Conservation (phyloP, 768 basidiomycete genomes). For the Candolleomyces eurysporus region DNA sequence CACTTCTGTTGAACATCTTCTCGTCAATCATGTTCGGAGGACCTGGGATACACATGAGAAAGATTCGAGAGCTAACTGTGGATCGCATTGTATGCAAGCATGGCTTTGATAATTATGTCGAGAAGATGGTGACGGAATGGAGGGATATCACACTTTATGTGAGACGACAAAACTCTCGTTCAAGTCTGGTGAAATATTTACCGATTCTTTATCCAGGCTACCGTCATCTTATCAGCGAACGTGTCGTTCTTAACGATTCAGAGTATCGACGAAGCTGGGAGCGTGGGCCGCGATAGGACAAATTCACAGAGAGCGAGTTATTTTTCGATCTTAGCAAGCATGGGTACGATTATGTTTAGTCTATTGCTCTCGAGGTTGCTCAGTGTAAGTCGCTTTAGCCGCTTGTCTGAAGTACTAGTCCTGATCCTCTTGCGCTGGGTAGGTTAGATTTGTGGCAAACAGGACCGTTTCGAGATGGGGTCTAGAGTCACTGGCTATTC, state of each 20-base stretch:
- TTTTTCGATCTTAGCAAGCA: conserved; percentile 12
- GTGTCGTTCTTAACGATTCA: conserved; percentile 14
- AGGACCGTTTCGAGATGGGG: conserved; percentile 7
- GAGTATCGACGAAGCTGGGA: conserved; percentile 8
- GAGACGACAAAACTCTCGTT: not conserved
- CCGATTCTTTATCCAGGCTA: conserved; percentile 1
- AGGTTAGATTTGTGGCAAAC: conserved; percentile 8
- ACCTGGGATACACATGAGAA: conserved; percentile 40
- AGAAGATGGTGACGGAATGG: conserved; percentile 40
- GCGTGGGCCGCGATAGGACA: not conserved
- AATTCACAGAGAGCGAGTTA: conserved; percentile 13
- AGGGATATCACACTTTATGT: conserved; percentile 47
- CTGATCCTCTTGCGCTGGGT: not conserved
- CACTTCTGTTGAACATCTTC: conserved; percentile 31
- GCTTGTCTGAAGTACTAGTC: not conserved
- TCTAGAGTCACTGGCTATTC: conserved; percentile 10
- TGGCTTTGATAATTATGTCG: conserved; percentile 39
- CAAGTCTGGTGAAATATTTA: not conserved
- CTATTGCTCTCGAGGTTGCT: conserved; percentile 7
- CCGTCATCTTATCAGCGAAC: conserved; percentile 13
- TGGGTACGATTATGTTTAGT: conserved; percentile 13
- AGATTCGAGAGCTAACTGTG: conserved; percentile 44
- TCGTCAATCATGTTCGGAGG: conserved; percentile 42
- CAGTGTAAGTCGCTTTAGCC: conserved; percentile 20
- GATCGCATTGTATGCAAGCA: conserved; percentile 39